These are phyloP conservation scores for Phytophthora meadii DNA, from an alignment of 352 stramenopile genomes.

Conservation along the genomic window DNA sequence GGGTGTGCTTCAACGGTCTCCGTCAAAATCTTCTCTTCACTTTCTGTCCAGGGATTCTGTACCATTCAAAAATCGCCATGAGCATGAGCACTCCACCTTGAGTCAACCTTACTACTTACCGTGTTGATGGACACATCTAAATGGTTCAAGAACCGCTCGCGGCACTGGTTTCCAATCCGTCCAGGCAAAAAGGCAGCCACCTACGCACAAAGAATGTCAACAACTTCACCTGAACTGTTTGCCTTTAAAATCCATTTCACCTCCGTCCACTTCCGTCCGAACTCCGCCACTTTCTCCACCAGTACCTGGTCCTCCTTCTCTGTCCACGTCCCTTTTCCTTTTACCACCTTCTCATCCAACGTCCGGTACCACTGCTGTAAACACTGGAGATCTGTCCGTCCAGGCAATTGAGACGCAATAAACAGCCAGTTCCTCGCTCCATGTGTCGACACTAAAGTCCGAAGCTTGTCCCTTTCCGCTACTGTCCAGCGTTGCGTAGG, in stretches of 20 bases:
- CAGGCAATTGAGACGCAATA: constrained; percentile 71
- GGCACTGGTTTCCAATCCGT: constrained; percentile 72
- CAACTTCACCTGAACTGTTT: background rate
- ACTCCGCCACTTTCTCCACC: constrained; percentile 43
- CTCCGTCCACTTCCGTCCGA: constrained; percentile 68
- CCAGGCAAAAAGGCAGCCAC: constrained; percentile 64
- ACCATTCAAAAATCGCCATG: background rate
- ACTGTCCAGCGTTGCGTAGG: constrained; percentile 30
- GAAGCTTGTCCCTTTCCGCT: constrained; percentile 44
- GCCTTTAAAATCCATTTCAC: constrained; percentile 22
- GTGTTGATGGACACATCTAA: constrained; percentile 54
- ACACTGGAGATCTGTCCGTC: constrained; percentile 77
- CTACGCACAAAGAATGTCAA: constrained; percentile 31
- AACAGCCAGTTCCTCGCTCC: constrained; percentile 77
- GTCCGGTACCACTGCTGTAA: constrained; percentile 81
- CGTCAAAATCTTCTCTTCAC: constrained; percentile 51
- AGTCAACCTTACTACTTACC: constrained; percentile 25
- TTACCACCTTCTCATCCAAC: constrained; percentile 54
- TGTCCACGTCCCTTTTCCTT: constrained; percentile 70
- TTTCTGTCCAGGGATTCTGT: constrained; percentile 57
- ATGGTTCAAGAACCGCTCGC: constrained; percentile 75
- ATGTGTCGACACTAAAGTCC: constrained; percentile 45
- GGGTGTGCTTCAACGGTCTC: constrained; percentile 32
- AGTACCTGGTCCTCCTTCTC: constrained; percentile 54
- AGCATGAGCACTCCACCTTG: background rate